A percentile compares a stretch with the other conserved stretches of the same genome.
phyloP scores from a whole-genome alignment of 106 monocot genomes.

The Acorus gramineus region DNA sequence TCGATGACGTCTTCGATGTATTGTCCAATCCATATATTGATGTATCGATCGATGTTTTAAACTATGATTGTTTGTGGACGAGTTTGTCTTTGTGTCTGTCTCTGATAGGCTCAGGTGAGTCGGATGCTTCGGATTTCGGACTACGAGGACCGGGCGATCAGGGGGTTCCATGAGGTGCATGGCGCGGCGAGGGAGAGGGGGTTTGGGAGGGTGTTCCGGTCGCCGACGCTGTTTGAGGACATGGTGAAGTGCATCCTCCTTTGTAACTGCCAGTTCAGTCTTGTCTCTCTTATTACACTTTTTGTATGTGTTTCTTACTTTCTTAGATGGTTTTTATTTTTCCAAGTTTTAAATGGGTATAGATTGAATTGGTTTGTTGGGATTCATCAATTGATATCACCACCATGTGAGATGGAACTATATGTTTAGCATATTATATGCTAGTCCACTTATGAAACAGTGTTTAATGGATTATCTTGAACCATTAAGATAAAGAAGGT shows the following conservation, averaged over 20 bases:
- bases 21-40: too few species aligned
- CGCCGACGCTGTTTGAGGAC: slow-evolving; percentile 78
- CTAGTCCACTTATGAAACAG: too few species aligned
- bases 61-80: not conserved
- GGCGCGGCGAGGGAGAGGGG: slow-evolving; percentile 26
- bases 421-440: too few species aligned
- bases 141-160: slow-evolving; percentile 27
- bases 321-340: too few species aligned
- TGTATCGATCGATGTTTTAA: too few species aligned
- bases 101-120: slow-evolving; percentile 47
- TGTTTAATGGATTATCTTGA: too few species aligned
- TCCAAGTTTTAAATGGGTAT: too few species aligned
- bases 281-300: not conserved
- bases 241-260: slow-evolving; percentile 93
- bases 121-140: slow-evolving; percentile 67
- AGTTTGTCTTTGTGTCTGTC: not conserved
- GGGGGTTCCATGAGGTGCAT: slow-evolving; percentile 56
- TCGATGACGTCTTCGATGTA: too few species aligned
- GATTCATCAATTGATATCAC: too few species aligned
- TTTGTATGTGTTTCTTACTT: not conserved
- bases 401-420: too few species aligned
- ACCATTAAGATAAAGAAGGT: too few species aligned
- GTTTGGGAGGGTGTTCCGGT: slow-evolving; percentile 68
- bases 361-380: too few species aligned
- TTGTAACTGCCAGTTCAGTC: slow-evolving; percentile 75